phyloP scores from a whole-genome alignment of 768 basidiomycete genomes.

The Macrolepiota fuliginosa region DNA sequence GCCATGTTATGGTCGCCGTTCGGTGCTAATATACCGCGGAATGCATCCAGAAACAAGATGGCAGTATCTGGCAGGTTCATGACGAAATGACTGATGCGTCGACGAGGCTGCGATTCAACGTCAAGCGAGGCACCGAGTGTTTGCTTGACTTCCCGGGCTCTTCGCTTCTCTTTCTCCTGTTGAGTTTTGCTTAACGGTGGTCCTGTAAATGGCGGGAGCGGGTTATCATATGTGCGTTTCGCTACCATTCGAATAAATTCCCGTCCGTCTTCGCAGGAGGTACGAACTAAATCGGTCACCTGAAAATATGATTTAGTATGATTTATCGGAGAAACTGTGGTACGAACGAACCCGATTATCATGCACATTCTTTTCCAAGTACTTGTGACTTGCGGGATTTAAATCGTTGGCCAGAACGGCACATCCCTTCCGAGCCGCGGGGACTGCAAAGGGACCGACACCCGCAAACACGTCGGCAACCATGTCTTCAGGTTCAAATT shows the following conservation, averaged over 20 bases:
- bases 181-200: conserved; percentile 46
- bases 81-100: conserved; percentile 80
- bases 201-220: conserved; percentile 61
- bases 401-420: conserved; percentile 91
- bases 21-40: conserved; percentile 62
- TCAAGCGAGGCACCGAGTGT: conserved; percentile 23
- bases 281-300: conserved; percentile 70
- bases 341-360: conserved; percentile 67
- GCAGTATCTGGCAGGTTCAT: conserved; percentile 98
- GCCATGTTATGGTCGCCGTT: conserved; percentile 33
- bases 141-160: conserved; percentile 15
- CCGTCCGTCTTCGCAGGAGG: conserved; percentile 82
- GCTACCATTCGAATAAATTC: conserved; percentile 74
- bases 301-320: conserved; percentile 24
- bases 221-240: conserved; percentile 50
- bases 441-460: conserved; percentile 94
- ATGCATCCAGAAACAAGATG: conserved; percentile 85
- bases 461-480: conserved; percentile 96
- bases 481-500: conserved; percentile 74
- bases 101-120: conserved; percentile 28
- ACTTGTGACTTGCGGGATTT: conserved; percentile 85
- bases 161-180: conserved; percentile 38
- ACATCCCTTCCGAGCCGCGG: conserved; percentile 90
- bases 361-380: conserved; percentile 66
- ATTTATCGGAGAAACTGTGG: conserved; percentile 1